Conservation (phyloP, 208 protist genomes). For the Strigomonas oncopelti region DNA sequence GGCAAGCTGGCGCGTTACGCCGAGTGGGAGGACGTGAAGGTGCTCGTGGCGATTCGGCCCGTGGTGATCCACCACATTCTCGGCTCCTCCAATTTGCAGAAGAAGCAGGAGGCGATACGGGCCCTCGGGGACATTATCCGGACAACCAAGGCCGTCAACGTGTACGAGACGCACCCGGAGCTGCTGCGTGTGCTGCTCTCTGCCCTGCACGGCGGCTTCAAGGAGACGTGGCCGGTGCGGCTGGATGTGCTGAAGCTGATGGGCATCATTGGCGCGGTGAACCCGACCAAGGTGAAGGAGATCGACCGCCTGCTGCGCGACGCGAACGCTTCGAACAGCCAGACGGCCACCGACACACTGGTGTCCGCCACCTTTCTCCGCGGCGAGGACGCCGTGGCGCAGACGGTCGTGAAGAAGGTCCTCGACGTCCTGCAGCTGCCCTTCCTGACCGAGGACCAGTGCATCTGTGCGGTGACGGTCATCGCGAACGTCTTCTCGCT, state of each 20-base stretch:
- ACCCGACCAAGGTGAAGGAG: constrained; percentile 78
- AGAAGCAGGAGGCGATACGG: constrained; percentile 84
- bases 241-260: constrained; percentile 86
- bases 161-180: constrained; percentile 74
- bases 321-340: constrained; percentile 17
- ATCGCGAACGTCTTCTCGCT: constrained; percentile 71
- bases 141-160: constrained; percentile 78
- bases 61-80: constrained; percentile 78
- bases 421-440: constrained; percentile 79
- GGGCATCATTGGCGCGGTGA: constrained; percentile 86
- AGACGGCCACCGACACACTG: constrained; percentile 8
- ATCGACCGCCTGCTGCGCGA: constrained; percentile 59
- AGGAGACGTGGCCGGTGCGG: constrained; percentile 85
- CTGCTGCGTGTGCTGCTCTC: constrained; percentile 79
- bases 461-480: constrained; percentile 68
- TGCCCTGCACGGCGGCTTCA: constrained; percentile 80
- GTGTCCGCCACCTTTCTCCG: constrained; percentile 16
- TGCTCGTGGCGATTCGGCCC: constrained; percentile 57
- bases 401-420: constrained; percentile 69
- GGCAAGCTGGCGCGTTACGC: constrained; percentile 82
- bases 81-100: constrained; percentile 73
- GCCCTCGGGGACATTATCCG: constrained; percentile 83
- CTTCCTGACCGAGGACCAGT: constrained; percentile 80
- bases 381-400: constrained; percentile 64
- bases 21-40: constrained; percentile 68